Evolutionary conservation across 495 filamentous ascomycete genomes (phyloP), one percentile per base, ranked within the genome.

Genomic region (Lindgomyces ingoldianus): DNA sequence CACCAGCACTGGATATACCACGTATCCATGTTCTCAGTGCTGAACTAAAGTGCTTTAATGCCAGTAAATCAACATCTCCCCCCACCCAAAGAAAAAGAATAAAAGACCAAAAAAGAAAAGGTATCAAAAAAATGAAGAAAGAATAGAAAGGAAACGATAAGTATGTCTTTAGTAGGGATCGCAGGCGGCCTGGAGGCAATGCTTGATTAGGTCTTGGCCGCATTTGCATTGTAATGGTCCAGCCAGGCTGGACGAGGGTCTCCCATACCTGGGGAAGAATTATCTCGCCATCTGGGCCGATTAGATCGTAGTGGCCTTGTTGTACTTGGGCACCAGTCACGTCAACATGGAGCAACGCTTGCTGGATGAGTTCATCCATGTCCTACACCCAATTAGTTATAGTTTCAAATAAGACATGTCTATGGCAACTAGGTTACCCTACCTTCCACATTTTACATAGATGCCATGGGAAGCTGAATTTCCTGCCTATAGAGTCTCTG

Each of bases 181-280:
- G n/a, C n/a, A n/a, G n/a, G n/a, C n/a, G n/a, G n/a, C n/a, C n/a
- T n/a, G n/a, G n/a, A n/a, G n/a, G n/a, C n/a, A n/a, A n/a, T n/a
- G n/a, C n/a, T n/a, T n/a, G n/a, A n/a, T 87, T 86, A 3, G 83
- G 85, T 80, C 96, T 89, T 4, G 93, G 92, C 93, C 93, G 96
- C 91, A 96, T 94, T 65, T 95, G 90, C 93, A 96, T 96, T 2
- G 87, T 92, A 69, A 97, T 88, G 41, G 83, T 80, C 91, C 90
- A 96, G 73, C 92, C 91, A 4, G 91, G 91, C 75, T 94, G 84
- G 46, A 96, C 77, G 46, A 91, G 85, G 57, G 85, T 90, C 62
- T 94, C 91, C 91, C 91, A 96, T 8, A 94, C 85, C 62, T 89
- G 84, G 6, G 90, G 91, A 19, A 96, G 85, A 65, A 96, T 91